Evolutionary conservation across 1,139 yeast species (phyloP), one percentile per base, ranked within the genome.

Genomic region (Kazachstania sp.): DNA sequence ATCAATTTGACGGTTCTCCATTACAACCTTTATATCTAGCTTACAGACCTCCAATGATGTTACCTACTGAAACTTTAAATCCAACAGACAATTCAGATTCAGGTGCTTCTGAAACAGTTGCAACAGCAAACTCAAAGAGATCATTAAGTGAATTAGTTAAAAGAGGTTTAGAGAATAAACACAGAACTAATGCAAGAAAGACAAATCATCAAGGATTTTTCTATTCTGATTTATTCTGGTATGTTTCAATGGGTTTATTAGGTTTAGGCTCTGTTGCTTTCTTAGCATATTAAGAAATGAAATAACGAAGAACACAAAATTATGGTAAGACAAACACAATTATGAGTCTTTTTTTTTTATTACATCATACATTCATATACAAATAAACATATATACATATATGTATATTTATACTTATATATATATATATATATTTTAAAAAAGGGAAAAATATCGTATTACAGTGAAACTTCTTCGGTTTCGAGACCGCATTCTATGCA

Each of bases 11-110:
- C 65, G 97, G 97, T 19, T 68, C 86, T 19, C 79, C 79, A 48
- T 70, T 85, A 74, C 94, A 87, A 56, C 97, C 98, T 0, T 69
- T 92, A 58, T 92, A 86, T 66, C 75, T 92, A 67, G 95, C 94
- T 3, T 92, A 90, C 71, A 78, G 77, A 61, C 98, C 98, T 8
- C 95, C 98, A 18, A 74, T 84, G 77, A 92, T 92, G 98, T 77
- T 92, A 54, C 98, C 98, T 20, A 92, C 98, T 1, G 69, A 68
- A 48, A 90, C 97, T 1, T 72, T 92, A 73, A 90, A 88, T 65
- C 97, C 97, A 29, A 86, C 96, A 3, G 47, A 43, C n/a, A 72
- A 73, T 42, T 61, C 61, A 11, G 37, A 34, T 8, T 70, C 71
- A 2, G 69, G 71, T 20, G 70, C 69, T 43, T 67, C 73, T 30